Percentiles rank a stretch among this genome's conserved stretches.
Conservation (phyloP, 2,329 filamentous ascomycete genomes). For the Aspergillus vadensis region DNA sequence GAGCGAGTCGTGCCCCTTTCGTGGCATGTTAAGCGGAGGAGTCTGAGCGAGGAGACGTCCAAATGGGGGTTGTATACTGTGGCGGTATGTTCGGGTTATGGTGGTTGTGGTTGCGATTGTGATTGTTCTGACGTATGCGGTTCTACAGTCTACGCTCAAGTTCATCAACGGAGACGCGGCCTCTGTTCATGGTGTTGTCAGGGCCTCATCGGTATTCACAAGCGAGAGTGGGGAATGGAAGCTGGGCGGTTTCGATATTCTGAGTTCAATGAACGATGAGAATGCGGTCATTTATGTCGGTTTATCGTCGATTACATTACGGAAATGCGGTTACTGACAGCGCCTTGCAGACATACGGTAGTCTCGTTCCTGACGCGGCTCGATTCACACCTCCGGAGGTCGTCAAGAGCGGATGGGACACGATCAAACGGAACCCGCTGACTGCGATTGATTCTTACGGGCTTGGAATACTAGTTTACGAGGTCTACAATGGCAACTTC, state of each 20-base stretch:
- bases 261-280: conserved; percentile 95
- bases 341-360: conserved; percentile 71
- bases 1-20: conserved; percentile 83
- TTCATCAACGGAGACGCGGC: conserved; percentile 94
- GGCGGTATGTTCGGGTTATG: conserved; percentile 58
- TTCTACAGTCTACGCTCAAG: conserved; percentile 75
- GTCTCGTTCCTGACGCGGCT: conserved; percentile 79
- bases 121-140: background rate
- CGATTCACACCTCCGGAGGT: conserved; percentile 88
- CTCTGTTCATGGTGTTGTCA: conserved; percentile 85
- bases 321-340: conserved; percentile 16
- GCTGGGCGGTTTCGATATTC: conserved; percentile 85
- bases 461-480: conserved; percentile 80
- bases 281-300: conserved; percentile 84
- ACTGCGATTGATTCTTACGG: conserved; percentile 85
- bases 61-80: conserved; percentile 94
- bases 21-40: conserved; percentile 89
- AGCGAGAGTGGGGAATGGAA: conserved; percentile 99
- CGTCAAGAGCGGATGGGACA: conserved; percentile 84
- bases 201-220: conserved; percentile 84
- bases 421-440: conserved; percentile 78
- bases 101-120: background rate
- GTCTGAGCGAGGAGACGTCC: conserved; percentile 83
- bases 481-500: conserved; percentile 88
- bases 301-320: background rate